These are phyloP conservation scores for Shiraia sp. DNA, from an alignment of 2,329 filamentous ascomycete genomes.

Conservation along the genomic window DNA sequence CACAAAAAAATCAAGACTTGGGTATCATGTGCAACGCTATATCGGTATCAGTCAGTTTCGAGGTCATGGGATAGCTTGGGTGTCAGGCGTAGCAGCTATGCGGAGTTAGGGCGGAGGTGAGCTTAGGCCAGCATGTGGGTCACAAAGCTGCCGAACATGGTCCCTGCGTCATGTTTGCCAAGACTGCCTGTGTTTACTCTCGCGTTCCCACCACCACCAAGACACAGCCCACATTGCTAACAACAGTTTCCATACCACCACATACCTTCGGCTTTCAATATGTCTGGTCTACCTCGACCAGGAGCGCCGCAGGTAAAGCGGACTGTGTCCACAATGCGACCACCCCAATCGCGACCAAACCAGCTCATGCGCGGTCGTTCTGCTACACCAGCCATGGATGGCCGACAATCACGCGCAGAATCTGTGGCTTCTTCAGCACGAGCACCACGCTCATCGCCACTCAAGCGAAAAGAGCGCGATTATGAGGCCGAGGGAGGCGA, in stretches of 20 bases:
- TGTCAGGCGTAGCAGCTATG: too few species aligned
- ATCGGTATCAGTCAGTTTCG: background rate
- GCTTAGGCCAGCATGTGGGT: background rate
- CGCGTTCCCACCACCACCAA: slow-evolving; percentile 17
- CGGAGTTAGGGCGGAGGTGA: slow-evolving; percentile 8
- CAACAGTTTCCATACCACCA: slow-evolving; percentile 20
- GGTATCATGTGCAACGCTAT: slow-evolving; percentile 1
- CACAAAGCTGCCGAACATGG: background rate
- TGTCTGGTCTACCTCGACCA: slow-evolving; percentile 61
- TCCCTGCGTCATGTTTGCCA: slow-evolving; percentile 13
- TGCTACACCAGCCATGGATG: slow-evolving; percentile 50
- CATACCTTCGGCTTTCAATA: slow-evolving; percentile 29
- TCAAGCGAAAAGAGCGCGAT: slow-evolving; percentile 86
- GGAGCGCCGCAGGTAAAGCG: slow-evolving; percentile 53
- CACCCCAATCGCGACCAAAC: slow-evolving; percentile 56
- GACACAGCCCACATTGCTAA: slow-evolving; percentile 13
- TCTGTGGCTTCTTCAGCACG: slow-evolving; percentile 63
- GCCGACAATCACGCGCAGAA: slow-evolving; percentile 70
- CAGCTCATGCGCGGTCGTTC: slow-evolving; percentile 55
- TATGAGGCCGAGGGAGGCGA: slow-evolving; percentile 70
- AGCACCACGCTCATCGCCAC: slow-evolving; percentile 50
- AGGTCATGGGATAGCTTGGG: background rate
- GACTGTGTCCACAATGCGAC: slow-evolving; percentile 55
- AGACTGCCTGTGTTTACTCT: slow-evolving; percentile 23
- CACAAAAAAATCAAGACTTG: background rate